Conservation (phyloP, 2,329 filamentous ascomycete species). For the Nigrospora oryzae region DNA sequence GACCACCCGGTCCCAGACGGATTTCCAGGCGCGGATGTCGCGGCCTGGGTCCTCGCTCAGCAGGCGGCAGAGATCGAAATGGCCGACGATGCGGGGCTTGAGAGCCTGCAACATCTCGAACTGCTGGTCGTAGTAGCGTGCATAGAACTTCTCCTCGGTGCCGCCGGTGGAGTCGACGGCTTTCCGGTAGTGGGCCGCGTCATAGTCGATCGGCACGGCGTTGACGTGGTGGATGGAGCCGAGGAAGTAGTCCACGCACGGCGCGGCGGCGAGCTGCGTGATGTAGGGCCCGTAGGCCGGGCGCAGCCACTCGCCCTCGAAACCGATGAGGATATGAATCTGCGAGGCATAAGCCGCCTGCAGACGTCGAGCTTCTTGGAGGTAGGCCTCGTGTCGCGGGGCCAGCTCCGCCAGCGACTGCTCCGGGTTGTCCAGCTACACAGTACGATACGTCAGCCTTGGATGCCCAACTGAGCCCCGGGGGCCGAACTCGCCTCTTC, state of each 20-base stretch:
- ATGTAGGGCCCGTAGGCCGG: constrained; percentile 52
- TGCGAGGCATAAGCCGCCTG: constrained; percentile 58
- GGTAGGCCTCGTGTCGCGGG: constrained; percentile 61
- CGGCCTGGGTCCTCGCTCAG: constrained; percentile 61
- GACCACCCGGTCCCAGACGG: constrained; percentile 65
- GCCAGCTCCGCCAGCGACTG: constrained; percentile 38
- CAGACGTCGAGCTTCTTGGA: constrained; percentile 66
- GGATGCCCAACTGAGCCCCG: background rate
- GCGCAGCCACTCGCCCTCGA: constrained; percentile 90
- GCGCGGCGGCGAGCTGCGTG: constrained; percentile 43
- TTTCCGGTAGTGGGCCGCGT: constrained; percentile 54
- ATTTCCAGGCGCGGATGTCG: constrained; percentile 46
- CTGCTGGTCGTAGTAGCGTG: constrained; percentile 84
- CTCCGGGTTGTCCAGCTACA: constrained; percentile 39
- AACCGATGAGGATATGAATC: constrained; percentile 78
- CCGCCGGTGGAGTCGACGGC: constrained; percentile 42
- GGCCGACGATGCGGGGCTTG: constrained; percentile 72
- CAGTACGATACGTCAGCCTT: constrained; percentile 12
- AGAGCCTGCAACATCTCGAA: constrained; percentile 68
- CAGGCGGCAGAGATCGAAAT: constrained; percentile 87
- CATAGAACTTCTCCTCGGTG: constrained; percentile 63
- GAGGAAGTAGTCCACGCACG: constrained; percentile 79
- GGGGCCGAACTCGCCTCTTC: constrained; percentile 58
- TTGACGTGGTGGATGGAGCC: constrained; percentile 89
- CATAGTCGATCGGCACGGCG: constrained; percentile 83